These are phyloP conservation scores for Bothriochloa decipiens DNA, from an alignment of 176 grass and related monocot species.

Conservation along the genomic window DNA sequence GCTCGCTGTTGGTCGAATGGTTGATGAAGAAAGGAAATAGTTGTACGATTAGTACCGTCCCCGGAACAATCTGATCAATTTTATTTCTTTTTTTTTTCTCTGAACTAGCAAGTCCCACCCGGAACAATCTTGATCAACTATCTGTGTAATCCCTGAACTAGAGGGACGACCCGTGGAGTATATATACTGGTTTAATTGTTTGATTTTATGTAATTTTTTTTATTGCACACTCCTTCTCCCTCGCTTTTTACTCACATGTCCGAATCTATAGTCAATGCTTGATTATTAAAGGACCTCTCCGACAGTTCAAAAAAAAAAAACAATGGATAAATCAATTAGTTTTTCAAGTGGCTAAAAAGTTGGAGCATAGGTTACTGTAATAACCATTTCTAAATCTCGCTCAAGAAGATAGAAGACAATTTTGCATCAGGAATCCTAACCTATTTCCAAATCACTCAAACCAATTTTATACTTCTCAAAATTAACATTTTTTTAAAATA, in stretches of 20 bases:
- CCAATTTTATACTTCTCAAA: too few species aligned
- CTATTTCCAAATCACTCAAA: too few species aligned
- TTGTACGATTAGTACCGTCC: neutral
- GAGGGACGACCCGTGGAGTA: neutral
- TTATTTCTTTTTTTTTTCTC: too few species aligned
- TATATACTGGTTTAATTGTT: neutral
- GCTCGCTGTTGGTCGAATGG: conserved; percentile 34
- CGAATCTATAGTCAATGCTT: neutral
- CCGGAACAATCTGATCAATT: neutral
- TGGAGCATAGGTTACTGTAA: too few species aligned
- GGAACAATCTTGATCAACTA: neutral
- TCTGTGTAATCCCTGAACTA: neutral
- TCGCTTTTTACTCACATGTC: neutral
- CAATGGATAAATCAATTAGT: too few species aligned
- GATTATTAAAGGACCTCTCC: too few species aligned
- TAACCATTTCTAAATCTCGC: too few species aligned
- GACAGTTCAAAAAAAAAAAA: too few species aligned
- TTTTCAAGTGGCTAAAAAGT: too few species aligned
- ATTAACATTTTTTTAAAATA: too few species aligned
- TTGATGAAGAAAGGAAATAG: conserved; percentile 15
- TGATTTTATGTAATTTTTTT: neutral
- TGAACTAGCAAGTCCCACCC: neutral
- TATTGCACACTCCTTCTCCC: neutral
- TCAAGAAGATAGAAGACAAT: too few species aligned
- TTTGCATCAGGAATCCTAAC: too few species aligned